phyloP scores from a whole-genome alignment of 352 stramenopile species.

The Pythium diclinum region DNA sequence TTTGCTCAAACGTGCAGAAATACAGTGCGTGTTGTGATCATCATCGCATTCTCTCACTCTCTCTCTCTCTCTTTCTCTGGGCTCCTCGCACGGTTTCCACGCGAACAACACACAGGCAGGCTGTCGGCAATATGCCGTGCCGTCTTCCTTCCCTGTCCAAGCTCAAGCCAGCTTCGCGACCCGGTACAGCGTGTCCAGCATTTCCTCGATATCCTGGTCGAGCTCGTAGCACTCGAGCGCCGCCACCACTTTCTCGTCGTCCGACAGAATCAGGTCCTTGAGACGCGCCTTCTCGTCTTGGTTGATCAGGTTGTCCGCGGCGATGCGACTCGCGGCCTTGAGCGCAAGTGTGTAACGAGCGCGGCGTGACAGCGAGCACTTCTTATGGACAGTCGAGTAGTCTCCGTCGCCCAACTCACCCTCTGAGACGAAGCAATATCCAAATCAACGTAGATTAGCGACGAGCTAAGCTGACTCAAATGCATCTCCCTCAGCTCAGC shows the following conservation, averaged over 20 bases:
- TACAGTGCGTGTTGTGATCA: constrained; percentile 1
- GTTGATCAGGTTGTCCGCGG: constrained; percentile 79
- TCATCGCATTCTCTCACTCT: neutral
- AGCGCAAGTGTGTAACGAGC: constrained; percentile 78
- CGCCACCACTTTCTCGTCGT: constrained; percentile 71
- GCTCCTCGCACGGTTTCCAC: too few relatives aligned
- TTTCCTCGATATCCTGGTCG: constrained; percentile 81
- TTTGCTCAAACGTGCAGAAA: neutral
- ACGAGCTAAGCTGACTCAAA: neutral
- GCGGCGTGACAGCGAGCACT: constrained; percentile 50
- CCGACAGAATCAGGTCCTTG: constrained; percentile 81
- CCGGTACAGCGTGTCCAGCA: constrained; percentile 81
- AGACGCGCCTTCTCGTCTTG: constrained; percentile 70
- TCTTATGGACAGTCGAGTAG: constrained; percentile 32
- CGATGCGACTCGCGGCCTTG: constrained; percentile 72
- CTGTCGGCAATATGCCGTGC: too few relatives aligned
- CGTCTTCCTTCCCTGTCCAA: neutral
- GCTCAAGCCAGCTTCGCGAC: constrained; percentile 54
- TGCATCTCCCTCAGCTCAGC: neutral
- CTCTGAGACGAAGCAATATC: constrained; percentile 35
- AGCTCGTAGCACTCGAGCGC: constrained; percentile 81
- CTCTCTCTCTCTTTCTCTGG: neutral
- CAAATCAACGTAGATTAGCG: neutral
- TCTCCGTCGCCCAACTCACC: constrained; percentile 55
- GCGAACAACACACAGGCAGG: too few relatives aligned